A percentile compares a stretch with the other conserved stretches of the same genome.
phyloP scores from a whole-genome alignment of 2,329 filamentous ascomycete species.

The Exserohilum rostratum region DNA sequence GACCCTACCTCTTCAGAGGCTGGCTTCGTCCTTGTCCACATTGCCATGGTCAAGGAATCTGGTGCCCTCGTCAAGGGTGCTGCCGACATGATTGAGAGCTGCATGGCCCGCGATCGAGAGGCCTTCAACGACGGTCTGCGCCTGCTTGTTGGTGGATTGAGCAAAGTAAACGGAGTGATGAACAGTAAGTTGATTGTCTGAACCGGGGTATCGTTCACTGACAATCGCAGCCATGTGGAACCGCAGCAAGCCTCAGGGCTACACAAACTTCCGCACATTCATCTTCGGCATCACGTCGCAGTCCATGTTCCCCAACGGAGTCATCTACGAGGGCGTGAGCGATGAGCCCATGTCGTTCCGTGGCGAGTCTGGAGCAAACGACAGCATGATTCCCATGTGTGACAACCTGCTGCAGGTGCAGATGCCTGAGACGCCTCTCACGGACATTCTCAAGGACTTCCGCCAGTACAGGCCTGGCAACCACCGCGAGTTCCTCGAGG shows the following conservation, averaged over 20 bases:
- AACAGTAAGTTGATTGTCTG: constrained; percentile 60
- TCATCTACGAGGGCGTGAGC: constrained; percentile 84
- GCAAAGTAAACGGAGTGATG: constrained; percentile 78
- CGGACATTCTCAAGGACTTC: constrained; percentile 87
- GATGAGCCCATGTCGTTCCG: constrained; percentile 80
- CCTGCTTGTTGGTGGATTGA: constrained; percentile 65
- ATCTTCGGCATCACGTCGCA: constrained; percentile 96
- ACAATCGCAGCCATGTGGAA: constrained; percentile 75
- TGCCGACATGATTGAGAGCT: constrained; percentile 67
- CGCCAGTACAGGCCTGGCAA: constrained; percentile 86
- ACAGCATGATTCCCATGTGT: constrained; percentile 89
- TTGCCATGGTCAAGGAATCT: constrained; percentile 93
- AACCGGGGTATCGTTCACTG: not conserved
- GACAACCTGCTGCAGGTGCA: constrained; percentile 85
- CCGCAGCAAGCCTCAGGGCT: constrained; percentile 81
- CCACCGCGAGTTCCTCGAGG: constrained; percentile 82
- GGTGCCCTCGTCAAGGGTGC: constrained; percentile 76
- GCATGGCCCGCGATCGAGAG: constrained; percentile 53
- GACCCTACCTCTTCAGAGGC: constrained; percentile 88
- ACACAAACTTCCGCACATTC: constrained; percentile 91
- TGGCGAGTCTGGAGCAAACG: constrained; percentile 91
- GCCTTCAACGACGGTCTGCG: constrained; percentile 63
- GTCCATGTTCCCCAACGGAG: constrained; percentile 91
- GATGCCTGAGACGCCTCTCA: constrained; percentile 89
- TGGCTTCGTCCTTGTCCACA: constrained; percentile 93